Evolutionary conservation across 805 yeast species (phyloP), one percentile per base, ranked within the genome.

Genomic region (Candida odintsovae): DNA sequence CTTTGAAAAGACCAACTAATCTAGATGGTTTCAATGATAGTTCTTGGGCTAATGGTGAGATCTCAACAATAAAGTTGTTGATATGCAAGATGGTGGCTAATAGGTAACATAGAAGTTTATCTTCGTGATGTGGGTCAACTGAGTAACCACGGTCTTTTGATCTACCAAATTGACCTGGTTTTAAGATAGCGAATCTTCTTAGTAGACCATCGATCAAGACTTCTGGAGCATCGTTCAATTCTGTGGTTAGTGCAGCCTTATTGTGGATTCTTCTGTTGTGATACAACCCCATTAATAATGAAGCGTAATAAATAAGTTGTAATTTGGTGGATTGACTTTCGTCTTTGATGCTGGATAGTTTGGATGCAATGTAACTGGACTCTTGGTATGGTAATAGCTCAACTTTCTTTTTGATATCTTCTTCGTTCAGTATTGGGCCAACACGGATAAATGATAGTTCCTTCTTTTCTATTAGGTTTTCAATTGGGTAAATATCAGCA

Each of bases 41-140:
- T 63, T 90, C 97, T 52, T 83, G 80, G 2, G 97, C 92, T 53
- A 92, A 68, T 19, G 96, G 95, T 3, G 86, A 75, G 36, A 90
- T 67, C 56, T 86, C 94, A 18, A 88, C 78, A 52, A 76, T 70
- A 68, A 80, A 92, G 50, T 78, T 81, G 63, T 88, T 88, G 46
- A 90, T 72, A 63, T 84, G 92, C 61, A 94, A 69, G 36, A 86
- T 73, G 37, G 85, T 67, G 6, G 84, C 86, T 50, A 94, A 69
- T 41, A 90, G 71, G 66, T 80, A 84, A 66, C 96, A 86, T 54
- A 94, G 70, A 42, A 94, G 71, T 67, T 85, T 89, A 67, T 89
- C 96, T 65, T 89, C 96, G 60, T 80, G 78, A 57, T 79, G 83
- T 37, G 98, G 97, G 61, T 94, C 97, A 50, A 94, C 78, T 51